Evolutionary conservation across 805 yeast genomes (phyloP).

Genomic region (Grigorovia humatica): DNA sequence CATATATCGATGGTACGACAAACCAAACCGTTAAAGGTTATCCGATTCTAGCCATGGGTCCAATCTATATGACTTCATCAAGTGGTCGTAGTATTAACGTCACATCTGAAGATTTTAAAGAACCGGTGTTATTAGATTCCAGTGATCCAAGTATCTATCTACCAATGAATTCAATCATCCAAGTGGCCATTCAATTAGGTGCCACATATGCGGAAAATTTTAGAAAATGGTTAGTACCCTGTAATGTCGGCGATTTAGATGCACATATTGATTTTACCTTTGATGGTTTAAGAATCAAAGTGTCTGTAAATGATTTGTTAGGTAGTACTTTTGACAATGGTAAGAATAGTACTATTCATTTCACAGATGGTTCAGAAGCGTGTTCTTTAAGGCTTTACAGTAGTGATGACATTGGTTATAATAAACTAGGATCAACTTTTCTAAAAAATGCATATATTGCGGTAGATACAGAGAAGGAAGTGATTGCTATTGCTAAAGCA

Average conservation of each 20-base stretch:
- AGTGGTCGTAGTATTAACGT: conserved; percentile 32
- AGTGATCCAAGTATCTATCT: conserved; percentile 39
- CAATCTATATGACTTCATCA: conserved; percentile 35
- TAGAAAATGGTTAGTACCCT: conserved; percentile 52
- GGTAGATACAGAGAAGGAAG: conserved; percentile 48
- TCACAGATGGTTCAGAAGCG: conserved; percentile 45
- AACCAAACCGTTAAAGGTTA: conserved; percentile 22
- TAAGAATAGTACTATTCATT: conserved; percentile 32
- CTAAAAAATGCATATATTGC: conserved; percentile 45
- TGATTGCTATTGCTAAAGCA: conserved; percentile 48
- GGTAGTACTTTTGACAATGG: conserved; percentile 27
- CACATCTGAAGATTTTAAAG: conserved; percentile 28
- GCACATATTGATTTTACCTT: conserved; percentile 46
- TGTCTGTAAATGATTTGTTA: conserved; percentile 42
- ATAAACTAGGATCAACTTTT: conserved; percentile 50
- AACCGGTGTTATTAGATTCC: conserved; percentile 52
- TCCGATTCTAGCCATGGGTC: conserved; percentile 40
- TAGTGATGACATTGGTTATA: conserved; percentile 36
- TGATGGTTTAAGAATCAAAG: conserved; percentile 39
- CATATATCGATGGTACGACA: conserved; percentile 25
- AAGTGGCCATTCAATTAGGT: conserved; percentile 57
- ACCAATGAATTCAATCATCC: conserved; percentile 47
- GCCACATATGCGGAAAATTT: conserved; percentile 45
- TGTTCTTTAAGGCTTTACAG: conserved; percentile 48
- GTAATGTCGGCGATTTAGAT: conserved; percentile 38